Evolutionary conservation across 2,329 filamentous ascomycete species (phyloP), one percentile per base, ranked within the genome.

Genomic region (Trichoderma breve): DNA sequence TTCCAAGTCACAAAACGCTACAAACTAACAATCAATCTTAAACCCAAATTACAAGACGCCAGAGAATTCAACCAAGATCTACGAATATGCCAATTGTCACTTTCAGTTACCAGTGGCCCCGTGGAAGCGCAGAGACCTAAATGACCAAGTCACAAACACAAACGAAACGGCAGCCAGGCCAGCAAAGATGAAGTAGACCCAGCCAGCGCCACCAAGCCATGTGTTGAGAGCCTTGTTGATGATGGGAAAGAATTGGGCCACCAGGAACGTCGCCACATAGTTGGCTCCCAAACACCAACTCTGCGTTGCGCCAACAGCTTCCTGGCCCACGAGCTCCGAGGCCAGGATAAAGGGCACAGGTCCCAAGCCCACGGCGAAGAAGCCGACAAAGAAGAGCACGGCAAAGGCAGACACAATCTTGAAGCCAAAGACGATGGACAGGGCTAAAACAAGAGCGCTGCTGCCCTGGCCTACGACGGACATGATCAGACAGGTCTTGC

Each of bases 301-400:
- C 81, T 99, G 96, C 0, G 94, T 92, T 0, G 95, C 94, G 1
- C 95, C 95, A 0, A 98, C 94, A 0, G 95, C 96, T 79, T 97
- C 94, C 14, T 94, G 91, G 0, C 91, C 92, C 1, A 98, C 96
- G 3, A 98, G 88, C 81, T 98, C 96, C 1, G 93, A 95, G 0
- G 95, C 92, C 61, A 99, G 87, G 75, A 98, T 97, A 81, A 98
- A 99, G 0, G 96, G 96, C 0, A 99, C 93, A 0, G 96, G 96
- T 0, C 96, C 96, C 0, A 99, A 87, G 0, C 96, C 96, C 15
- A 97, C 88, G 0, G 93, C 96, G 76, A 98, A 99, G 78, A 92
- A 94, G 5, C 89, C 91, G 2, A 98, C 96, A 77, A 98, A 99
- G 30, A 92, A 83, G 12, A 98, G 85, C 0, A 97, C 94, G 0